Evolutionary conservation across 1,284 basidiomycete species (phyloP), one percentile per base, ranked within the genome.

Genomic region (Ustilago bromivora): DNA sequence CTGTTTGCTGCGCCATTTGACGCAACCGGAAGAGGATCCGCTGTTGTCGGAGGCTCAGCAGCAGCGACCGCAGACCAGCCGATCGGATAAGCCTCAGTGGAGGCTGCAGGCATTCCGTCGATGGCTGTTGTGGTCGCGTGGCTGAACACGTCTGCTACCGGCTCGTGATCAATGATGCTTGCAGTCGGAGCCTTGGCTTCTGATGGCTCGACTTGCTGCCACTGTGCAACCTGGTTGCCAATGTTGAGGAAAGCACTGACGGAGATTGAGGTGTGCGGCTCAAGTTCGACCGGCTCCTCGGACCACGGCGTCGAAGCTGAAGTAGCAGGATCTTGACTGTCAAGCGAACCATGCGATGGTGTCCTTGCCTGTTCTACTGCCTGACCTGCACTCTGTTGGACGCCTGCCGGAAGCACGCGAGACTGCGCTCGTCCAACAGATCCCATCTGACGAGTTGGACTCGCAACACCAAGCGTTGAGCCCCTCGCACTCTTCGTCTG

Each of bases 81-180:
- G 40, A 72, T 67, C 0, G 70, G 65, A 15, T 72, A 60, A 31
- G 38, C 31, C n/a, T 61, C 47, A 3, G 35, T 40, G 17, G 70
- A 72, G 5, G 23, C 51, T 23, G 61, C 53, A 10, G 70, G 70
- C 70, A 72, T 59, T 9, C 70, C 70, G 15, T 72, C 70, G 17
- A 72, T 66, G 2, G 62, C 41, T 28, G 40, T 35, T 28, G 40
- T 34, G 11, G 49, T 28, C 4, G 28, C 3, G n/a, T 34, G 23
- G n/a, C 47, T 38, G 17, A 54, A 40, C 49, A 34, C 49, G 1
- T 32, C 47, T 5, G 6, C 6, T 40, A 31, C n/a, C 32, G 17
- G 17, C 9, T 47, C 34, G 17, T 15, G n/a, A 10, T 43, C 17
- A 23, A 36, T 47, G 38, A 28, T 12, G 31, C 31, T n/a, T 13